Evolutionary conservation across 176 grass and related monocot species (phyloP).

Genomic region (Areca catechu): DNA sequence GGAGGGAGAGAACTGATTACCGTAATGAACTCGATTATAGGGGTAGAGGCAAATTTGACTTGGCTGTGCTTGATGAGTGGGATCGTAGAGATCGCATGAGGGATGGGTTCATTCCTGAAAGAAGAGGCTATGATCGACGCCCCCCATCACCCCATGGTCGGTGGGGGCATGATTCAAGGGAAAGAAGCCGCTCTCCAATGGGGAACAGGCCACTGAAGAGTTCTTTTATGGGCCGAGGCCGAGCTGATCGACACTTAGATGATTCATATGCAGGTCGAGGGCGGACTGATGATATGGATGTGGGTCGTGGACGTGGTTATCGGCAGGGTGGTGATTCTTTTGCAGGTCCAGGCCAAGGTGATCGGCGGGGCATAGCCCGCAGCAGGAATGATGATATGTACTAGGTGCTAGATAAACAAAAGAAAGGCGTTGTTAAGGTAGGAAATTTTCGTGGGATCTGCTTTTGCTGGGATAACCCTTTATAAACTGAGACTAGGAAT

Average conservation of each 20-base stretch:
- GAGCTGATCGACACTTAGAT: conserved; percentile 22
- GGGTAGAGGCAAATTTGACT: conserved; percentile 35
- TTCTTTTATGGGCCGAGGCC: conserved; percentile 34
- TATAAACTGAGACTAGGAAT: too few relatives aligned
- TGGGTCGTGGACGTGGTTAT: conserved; percentile 30
- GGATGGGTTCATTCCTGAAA: conserved; percentile 37
- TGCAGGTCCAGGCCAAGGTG: conserved; percentile 23
- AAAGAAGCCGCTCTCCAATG: conserved; percentile 59
- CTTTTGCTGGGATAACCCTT: not conserved
- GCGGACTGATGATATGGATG: conserved; percentile 19
- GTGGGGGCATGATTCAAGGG: conserved; percentile 31
- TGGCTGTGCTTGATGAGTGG: conserved; percentile 36
- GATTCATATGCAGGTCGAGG: conserved; percentile 29
- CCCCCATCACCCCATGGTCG: conserved; percentile 45
- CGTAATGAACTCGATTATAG: conserved; percentile 35
- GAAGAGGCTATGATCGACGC: conserved; percentile 21
- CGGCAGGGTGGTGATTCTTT: conserved; percentile 24
- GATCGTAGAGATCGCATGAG: conserved; percentile 24
- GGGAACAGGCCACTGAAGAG: conserved; percentile 41
- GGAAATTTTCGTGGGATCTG: not conserved
- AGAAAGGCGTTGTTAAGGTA: not conserved
- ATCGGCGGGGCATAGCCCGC: conserved; percentile 20
- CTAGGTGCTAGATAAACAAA: not conserved
- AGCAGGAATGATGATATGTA: conserved; percentile 31
- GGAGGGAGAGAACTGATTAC: conserved; percentile 37